Evolutionary conservation across 768 basidiomycete species (phyloP).

Genomic region (Crepidotus variabilis): DNA sequence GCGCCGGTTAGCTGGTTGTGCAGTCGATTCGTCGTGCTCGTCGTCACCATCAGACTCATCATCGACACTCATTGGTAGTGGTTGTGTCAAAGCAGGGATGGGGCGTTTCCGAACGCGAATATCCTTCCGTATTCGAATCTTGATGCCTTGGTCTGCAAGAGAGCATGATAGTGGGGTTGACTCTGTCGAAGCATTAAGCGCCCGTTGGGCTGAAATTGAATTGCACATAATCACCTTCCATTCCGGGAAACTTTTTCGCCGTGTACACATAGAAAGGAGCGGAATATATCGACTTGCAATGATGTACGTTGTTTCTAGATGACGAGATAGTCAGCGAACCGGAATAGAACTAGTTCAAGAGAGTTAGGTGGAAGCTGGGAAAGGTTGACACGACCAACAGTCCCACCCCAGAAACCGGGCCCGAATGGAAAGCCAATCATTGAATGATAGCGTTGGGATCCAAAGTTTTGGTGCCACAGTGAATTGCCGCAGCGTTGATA

Average conservation of each 20-base stretch:
- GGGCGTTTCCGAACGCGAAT: conserved; percentile 79
- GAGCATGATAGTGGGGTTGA: conserved; percentile 87
- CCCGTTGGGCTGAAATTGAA: background rate
- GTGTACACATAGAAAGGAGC: conserved; percentile 93
- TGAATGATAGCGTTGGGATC: background rate
- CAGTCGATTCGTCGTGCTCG: conserved; percentile 16
- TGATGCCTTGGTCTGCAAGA: conserved; percentile 93
- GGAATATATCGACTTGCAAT: conserved; percentile 88
- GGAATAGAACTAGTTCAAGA: background rate
- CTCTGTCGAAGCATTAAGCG: conserved; percentile 42
- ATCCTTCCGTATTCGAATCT: conserved; percentile 91
- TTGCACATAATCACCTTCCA: conserved; percentile 64
- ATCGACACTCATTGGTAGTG: conserved; percentile 15
- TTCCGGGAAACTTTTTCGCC: conserved; percentile 94
- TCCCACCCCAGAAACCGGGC: background rate
- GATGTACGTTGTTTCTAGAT: conserved; percentile 74
- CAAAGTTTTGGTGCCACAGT: background rate
- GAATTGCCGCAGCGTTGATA: background rate
- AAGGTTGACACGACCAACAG: background rate
- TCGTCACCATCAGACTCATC: conserved; percentile 21
- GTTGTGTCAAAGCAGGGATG: conserved; percentile 35
- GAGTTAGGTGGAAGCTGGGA: background rate
- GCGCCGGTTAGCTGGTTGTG: conserved; percentile 20
- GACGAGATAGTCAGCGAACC: conserved; percentile 2
- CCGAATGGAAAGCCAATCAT: background rate